Conservation (phyloP, 2,329 filamentous ascomycete species). For the Diplodia seriata region DNA sequence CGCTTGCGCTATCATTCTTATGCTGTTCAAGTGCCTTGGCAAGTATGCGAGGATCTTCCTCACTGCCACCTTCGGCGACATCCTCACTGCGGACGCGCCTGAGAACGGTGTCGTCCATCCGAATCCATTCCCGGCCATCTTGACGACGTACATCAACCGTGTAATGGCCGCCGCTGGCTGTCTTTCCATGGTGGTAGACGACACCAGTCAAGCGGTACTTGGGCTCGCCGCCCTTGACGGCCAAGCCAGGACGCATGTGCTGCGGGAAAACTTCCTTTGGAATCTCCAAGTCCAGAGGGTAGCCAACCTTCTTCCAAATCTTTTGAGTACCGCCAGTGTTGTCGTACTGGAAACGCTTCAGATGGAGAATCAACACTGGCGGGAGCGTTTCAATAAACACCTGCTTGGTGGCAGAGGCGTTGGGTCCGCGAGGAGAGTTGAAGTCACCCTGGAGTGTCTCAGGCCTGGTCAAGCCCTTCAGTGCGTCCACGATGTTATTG, state of each 20-base stretch:
- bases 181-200: conserved; percentile 97
- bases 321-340: conserved; percentile 88
- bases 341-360: conserved; percentile 98
- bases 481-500: conserved; percentile 88
- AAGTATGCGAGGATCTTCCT: conserved; percentile 77
- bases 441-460: conserved; percentile 89
- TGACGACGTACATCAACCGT: conserved; percentile 96
- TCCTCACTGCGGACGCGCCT: conserved; percentile 85
- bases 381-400: conserved; percentile 92
- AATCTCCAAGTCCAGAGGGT: conserved; percentile 92
- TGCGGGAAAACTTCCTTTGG: conserved; percentile 87
- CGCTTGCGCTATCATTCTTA: conserved; percentile 59
- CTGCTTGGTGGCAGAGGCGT: conserved; percentile 85
- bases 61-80: conserved; percentile 82
- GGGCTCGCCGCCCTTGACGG: conserved; percentile 72
- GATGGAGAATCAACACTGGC: conserved; percentile 88
- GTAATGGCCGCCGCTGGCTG: conserved; percentile 94
- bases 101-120: conserved; percentile 92
- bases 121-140: conserved; percentile 94
- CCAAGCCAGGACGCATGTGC: conserved; percentile 71
- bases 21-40: conserved; percentile 71
- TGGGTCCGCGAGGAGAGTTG: conserved; percentile 76
- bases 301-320: conserved; percentile 98
- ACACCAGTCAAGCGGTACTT: conserved; percentile 87
- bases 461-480: conserved; percentile 81